Evolutionary conservation across 768 basidiomycete genomes (phyloP).

Genomic region (Leccinellum rugosiceps): DNA sequence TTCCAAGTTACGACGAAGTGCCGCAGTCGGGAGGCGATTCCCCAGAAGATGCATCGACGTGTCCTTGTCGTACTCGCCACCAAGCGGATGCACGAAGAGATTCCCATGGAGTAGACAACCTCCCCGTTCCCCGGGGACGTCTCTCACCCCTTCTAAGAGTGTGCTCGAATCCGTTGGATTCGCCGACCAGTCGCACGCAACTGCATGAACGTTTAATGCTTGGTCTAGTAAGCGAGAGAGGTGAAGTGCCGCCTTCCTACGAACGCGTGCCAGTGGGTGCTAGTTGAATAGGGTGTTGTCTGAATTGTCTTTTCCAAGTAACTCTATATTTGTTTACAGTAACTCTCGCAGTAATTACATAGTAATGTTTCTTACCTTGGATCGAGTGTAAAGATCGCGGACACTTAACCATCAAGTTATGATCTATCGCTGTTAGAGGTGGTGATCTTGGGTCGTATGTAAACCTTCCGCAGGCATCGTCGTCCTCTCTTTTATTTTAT

Average conservation of each 20-base stretch:
- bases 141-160: constrained; percentile 32
- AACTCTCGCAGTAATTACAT: no score
- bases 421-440: not conserved
- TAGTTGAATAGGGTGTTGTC: not conserved
- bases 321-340: not conserved
- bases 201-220: constrained; percentile 80
- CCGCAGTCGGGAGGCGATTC: constrained; percentile 3
- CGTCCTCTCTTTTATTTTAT: constrained; percentile 20
- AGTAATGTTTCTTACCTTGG: not conserved
- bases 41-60: constrained; percentile 22
- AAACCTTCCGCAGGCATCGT: constrained; percentile 19
- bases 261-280: constrained; percentile 1
- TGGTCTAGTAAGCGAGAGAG: constrained; percentile 76
- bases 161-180: constrained; percentile 34
- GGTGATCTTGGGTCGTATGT: constrained; percentile 1
- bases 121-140: constrained; percentile 20
- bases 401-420: not conserved
- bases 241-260: constrained; percentile 74
- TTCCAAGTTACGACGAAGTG: constrained; percentile 68
- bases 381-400: not conserved
- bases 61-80: constrained; percentile 41
- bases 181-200: constrained; percentile 40
- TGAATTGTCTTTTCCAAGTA: not conserved
- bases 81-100: constrained; percentile 11
- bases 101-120: not conserved